These are phyloP conservation scores for Brassica nigra DNA, from an alignment of 345 rosid genomes.

Conservation along the genomic window DNA sequence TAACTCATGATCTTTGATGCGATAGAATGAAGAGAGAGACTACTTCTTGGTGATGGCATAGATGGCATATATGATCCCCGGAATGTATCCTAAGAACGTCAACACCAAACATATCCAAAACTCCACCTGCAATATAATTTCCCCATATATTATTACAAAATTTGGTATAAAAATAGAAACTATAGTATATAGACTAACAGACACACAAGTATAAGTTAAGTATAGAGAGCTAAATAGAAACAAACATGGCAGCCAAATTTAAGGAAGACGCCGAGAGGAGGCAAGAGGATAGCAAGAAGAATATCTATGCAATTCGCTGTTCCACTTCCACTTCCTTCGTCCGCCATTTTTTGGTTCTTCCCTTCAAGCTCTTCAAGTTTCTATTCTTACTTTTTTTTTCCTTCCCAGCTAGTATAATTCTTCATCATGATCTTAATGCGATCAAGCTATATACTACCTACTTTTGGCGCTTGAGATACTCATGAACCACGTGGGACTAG, in stretches of 20 bases:
- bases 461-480: background rate
- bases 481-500: conserved; percentile 1
- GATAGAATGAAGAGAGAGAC: background rate
- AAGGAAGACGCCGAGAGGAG: conserved; percentile 91
- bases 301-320: conserved; percentile 47
- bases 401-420: background rate
- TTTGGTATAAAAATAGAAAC: background rate
- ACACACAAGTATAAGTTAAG: background rate
- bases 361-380: background rate
- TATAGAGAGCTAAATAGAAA: background rate
- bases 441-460: background rate
- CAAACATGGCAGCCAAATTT: conserved; percentile 58
- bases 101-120: conserved; percentile 84
- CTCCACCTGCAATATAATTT: conserved; percentile 51
- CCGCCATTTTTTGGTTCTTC: background rate
- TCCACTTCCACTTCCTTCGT: conserved; percentile 7
- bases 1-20: background rate
- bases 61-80: conserved; percentile 83
- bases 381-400: background rate
- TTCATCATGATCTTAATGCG: conserved; percentile 4
- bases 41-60: conserved; percentile 62
- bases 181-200: background rate
- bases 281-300: conserved; percentile 74
- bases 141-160: background rate
- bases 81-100: conserved; percentile 65